Conservation (phyloP, 495 filamentous ascomycete species). For the Trichoderma virens region DNA sequence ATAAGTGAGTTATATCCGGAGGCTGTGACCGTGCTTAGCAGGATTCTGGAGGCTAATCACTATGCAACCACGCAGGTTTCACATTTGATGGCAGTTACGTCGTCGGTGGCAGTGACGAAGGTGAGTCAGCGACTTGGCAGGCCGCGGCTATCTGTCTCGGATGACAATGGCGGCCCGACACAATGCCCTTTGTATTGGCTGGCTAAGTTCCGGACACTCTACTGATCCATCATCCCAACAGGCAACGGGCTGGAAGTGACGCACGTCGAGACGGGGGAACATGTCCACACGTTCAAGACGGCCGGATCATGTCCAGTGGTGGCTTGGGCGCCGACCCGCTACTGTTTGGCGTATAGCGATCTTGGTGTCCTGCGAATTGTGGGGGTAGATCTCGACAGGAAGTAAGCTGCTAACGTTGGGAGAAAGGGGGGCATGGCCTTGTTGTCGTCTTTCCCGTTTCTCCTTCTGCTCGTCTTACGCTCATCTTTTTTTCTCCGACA, state of each 20-base stretch:
- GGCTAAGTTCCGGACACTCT: background rate
- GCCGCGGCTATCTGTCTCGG: background rate
- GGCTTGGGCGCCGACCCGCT: conserved; percentile 84
- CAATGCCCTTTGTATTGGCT: background rate
- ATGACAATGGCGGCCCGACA: background rate
- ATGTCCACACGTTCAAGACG: conserved; percentile 70
- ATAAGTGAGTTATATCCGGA: conserved; percentile 44
- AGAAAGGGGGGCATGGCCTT: background rate
- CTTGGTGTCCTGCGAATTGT: conserved; percentile 75
- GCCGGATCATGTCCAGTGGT: conserved; percentile 56
- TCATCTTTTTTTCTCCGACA: background rate
- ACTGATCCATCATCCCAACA: conserved; percentile 16
- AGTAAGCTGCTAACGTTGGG: conserved; percentile 18
- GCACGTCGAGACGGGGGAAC: conserved; percentile 83
- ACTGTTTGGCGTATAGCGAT: conserved; percentile 86
- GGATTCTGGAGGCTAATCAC: background rate
- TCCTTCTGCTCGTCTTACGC: background rate
- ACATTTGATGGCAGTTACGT: conserved; percentile 87
- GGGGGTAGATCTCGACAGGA: conserved; percentile 44
- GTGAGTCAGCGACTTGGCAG: conserved; percentile 26
- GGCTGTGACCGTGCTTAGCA: background rate
- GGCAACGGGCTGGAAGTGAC: conserved; percentile 59
- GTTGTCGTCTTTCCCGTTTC: background rate
- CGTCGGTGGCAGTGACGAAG: conserved; percentile 78
- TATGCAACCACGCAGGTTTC: conserved; percentile 41